Evolutionary conservation across 2,329 filamentous ascomycete genomes (phyloP).

Genomic region (Pseudogymnoascus sp.): DNA sequence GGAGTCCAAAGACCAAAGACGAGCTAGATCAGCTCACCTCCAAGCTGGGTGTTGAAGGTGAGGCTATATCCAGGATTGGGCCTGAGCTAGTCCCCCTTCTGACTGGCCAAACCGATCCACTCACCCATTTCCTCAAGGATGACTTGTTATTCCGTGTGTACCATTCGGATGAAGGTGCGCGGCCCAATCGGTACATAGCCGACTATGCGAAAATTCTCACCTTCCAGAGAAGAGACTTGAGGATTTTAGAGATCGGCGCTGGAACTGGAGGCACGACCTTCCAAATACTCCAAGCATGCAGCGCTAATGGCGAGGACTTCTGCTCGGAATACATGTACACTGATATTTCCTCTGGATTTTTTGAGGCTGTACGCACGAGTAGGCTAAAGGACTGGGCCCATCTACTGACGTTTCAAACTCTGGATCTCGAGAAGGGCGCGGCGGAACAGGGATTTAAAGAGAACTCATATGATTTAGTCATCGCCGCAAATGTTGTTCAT

Average conservation of each 20-base stretch:
- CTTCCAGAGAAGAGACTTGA: not conserved
- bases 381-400: not conserved
- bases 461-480: conserved; percentile 30
- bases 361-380: conserved; percentile 21
- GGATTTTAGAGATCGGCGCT: too few species aligned
- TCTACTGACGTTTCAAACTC: conserved; percentile 2
- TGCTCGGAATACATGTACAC: conserved; percentile 20
- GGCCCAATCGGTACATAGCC: not conserved
- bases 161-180: not conserved
- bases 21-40: not conserved
- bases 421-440: conserved; percentile 28
- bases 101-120: not conserved
- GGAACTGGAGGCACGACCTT: too few species aligned
- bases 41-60: not conserved
- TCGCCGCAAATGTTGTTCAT: conserved; percentile 33
- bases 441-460: conserved; percentile 27
- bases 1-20: not conserved
- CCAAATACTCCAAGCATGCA: not conserved
- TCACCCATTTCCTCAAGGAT: not conserved
- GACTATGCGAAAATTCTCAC: not conserved
- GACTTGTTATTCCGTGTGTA: not conserved
- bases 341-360: conserved; percentile 26
- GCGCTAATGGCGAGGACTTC: not conserved
- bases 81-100: not conserved
- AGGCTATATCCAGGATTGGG: not conserved